These are phyloP conservation scores for Syncephalastrum contaminatum DNA, from an alignment of 371 early-diverging fungal genomes.

Conservation along the genomic window DNA sequence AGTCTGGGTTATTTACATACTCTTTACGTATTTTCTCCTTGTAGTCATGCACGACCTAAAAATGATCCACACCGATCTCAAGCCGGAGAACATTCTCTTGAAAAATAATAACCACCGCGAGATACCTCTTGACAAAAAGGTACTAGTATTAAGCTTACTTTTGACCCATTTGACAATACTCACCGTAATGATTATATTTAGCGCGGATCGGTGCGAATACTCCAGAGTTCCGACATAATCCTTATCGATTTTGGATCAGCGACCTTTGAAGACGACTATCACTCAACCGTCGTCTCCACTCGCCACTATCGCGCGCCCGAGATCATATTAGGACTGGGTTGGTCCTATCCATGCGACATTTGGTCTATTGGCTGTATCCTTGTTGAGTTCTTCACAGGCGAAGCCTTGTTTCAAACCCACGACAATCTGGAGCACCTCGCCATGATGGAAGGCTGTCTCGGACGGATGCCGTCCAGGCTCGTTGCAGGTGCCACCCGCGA, in stretches of 20 bases:
- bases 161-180: no score
- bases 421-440: constrained; percentile 80
- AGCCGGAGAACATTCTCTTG: constrained; percentile 87
- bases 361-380: constrained; percentile 98
- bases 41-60: constrained; percentile 79
- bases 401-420: constrained; percentile 93
- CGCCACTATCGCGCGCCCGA: constrained; percentile 97
- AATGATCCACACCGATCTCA: constrained; percentile 87
- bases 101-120: constrained; percentile 34
- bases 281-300: constrained; percentile 87
- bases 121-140: constrained; percentile 5
- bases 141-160: no score
- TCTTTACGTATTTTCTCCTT: not conserved
- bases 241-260: constrained; percentile 96
- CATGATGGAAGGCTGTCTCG: constrained; percentile 72
- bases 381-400: constrained; percentile 91
- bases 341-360: constrained; percentile 96
- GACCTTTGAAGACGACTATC: constrained; percentile 92
- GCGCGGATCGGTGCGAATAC: constrained; percentile 19
- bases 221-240: constrained; percentile 75
- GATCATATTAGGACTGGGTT: constrained; percentile 87
- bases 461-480: constrained; percentile 46
- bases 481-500: constrained; percentile 26
- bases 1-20: not conserved
- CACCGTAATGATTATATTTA: no score